Base-by-base conservation (phyloP, 305 asterid species). In the Solanum aculeatissimum region DNA sequence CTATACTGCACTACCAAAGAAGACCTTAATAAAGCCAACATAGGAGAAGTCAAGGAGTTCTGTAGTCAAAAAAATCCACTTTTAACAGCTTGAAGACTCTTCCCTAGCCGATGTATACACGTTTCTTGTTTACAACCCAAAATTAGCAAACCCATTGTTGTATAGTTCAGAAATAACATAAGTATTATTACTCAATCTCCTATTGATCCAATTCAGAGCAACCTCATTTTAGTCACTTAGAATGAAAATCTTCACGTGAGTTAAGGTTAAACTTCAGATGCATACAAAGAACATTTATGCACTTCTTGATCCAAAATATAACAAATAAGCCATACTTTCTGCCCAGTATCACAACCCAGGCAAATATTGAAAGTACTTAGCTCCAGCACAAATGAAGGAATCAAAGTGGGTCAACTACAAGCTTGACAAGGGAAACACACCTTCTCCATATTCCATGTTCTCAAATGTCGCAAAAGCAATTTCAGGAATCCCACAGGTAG, bases 391-490 rank as follows among this genome's bases (percentile, higher is more conserved):
- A 84, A 58, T 66, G 18, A 54, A 55, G 38, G 27, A 78, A 78
- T 19, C 83, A 32, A 68, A 45, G 53, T 45, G 53, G 80, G 42
- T 77, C 25, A 49, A 68, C 38, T 55, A 66, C 21, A 87, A 87
- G 66, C 66, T 85, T 54, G 85, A 81, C n/a, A 84, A 84, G 57
- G 62, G 54, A 63, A 81, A 88, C 93, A 80, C 49, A 96, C 99
- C 97, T 88, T 96, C 98, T 83, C 99, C 99, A 85, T 92, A 96
- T 87, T 95, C 98, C 99, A 96, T 96, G 90, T 96, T 96, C 89
- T 96, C 99, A 87, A 95, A 96, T 88, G 99, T 96, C 35, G 98
- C 87, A 87, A 90, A 90, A 70, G 99, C 92, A 87, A 96, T 88
- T 91, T 96, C 99, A 87, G 99, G 99, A 87, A 96, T 96, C 83